phyloP scores from a whole-genome alignment of 2,329 filamentous ascomycete species.

The Beauveria medogensis region DNA sequence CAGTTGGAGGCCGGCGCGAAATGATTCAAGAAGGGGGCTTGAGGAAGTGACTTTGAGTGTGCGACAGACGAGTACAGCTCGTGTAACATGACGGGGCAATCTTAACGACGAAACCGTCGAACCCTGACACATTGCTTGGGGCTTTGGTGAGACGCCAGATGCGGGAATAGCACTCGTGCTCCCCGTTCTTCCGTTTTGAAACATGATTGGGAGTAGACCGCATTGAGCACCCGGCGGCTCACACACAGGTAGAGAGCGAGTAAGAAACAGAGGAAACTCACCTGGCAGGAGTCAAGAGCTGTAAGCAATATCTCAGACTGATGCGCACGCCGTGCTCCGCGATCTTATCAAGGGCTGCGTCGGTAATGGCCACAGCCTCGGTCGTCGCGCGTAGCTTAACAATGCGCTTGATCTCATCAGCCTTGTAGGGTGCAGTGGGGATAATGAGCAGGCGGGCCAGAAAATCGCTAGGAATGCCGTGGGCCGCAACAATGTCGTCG shows the following conservation, averaged over 20 bases:
- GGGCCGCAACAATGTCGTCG: slow-evolving; percentile 71
- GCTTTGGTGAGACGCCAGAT: neutral
- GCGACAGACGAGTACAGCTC: no score
- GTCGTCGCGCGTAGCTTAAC: slow-evolving; percentile 76
- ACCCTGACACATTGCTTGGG: neutral
- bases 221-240: neutral
- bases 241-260: neutral
- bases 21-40: neutral
- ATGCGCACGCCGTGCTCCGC: slow-evolving; percentile 80
- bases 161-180: neutral
- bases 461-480: slow-evolving; percentile 91
- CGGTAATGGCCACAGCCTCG: slow-evolving; percentile 70
- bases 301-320: slow-evolving; percentile 85
- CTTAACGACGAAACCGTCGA: neutral
- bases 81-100: neutral
- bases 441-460: slow-evolving; percentile 91
- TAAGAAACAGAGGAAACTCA: slow-evolving; percentile 27
- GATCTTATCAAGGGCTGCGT: slow-evolving; percentile 79
- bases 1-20: slow-evolving; percentile 6
- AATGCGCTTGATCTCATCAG: slow-evolving; percentile 87
- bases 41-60: neutral
- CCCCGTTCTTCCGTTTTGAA: neutral
- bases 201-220: slow-evolving; percentile 1
- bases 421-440: slow-evolving; percentile 82
- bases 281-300: slow-evolving; percentile 80